Evolutionary conservation across 345 rosid species (phyloP), one percentile per base, ranked within the genome.

Genomic region (Brassica napus): DNA sequence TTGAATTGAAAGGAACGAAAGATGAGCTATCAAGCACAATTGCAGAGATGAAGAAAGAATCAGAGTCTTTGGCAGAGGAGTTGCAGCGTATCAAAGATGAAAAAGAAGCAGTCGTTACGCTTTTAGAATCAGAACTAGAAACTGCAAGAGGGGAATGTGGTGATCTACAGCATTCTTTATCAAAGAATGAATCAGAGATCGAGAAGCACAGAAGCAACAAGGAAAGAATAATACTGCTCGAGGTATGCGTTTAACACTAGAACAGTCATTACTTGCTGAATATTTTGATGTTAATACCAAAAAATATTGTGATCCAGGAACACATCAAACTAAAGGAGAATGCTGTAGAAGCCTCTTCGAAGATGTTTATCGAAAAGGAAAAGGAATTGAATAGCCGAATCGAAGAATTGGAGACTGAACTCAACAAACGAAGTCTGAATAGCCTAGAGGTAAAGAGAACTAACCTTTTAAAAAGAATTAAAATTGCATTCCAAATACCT

Each of bases 261-360:
- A 23, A 54, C 70, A 32, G 5, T 65, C 76, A 44, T 6, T 37
- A 21, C 47, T 8, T 32, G 12, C 8, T 52, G n/a, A 60, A 2
- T 37, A 39, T 14, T 34, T 69, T 42, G 49, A n/a, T 59, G 64
- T 52, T 15, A 18, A 57, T 21, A 52, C 12, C 65, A 69, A 4
- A 55, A 4, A 49, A n/a, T 5, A 1, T 30, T 0, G 47, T 77
- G 44, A 82, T 65, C n/a, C 85, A 92, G 97, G 91, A 79, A 74
- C 90, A 87, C 72, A 86, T 92, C 62, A 88, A 84, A 72, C 62
- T 72, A 14, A 92, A 90, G 83, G 92, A 91, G 79, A 82, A 80
- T 74, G 88, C 85, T 65, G 30, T 91, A 21, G 95, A 87, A 83
- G 83, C 84, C 57, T 88, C 90, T 4, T 79, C 84, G 42, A 80